These are phyloP conservation scores for Trypanosoma platydactyli DNA, from an alignment of 208 protist species.

Conservation along the genomic window DNA sequence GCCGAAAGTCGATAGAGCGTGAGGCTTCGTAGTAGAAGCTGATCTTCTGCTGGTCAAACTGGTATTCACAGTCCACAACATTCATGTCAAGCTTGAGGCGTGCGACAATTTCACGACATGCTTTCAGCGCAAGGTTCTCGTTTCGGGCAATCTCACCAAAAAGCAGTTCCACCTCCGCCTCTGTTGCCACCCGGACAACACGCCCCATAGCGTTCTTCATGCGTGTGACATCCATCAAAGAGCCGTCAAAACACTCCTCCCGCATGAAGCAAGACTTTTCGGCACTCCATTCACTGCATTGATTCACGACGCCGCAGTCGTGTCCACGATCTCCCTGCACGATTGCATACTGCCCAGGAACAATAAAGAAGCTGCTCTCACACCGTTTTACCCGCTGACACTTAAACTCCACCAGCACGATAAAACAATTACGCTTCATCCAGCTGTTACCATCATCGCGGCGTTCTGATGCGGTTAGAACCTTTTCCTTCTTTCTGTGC, in stretches of 20 bases:
- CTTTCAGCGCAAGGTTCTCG: conserved; percentile 68
- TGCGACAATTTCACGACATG: conserved; percentile 56
- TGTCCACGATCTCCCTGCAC: conserved; percentile 81
- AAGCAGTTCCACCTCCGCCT: conserved; percentile 60
- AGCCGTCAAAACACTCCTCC: conserved; percentile 30
- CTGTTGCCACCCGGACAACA: conserved; percentile 62
- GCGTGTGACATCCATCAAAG: conserved; percentile 28
- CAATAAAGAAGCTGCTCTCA: conserved; percentile 31
- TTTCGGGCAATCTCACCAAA: conserved; percentile 56
- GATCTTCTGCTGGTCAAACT: conserved; percentile 89
- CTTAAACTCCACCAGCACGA: conserved; percentile 83
- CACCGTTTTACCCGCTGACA: conserved; percentile 61
- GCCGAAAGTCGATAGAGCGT: conserved; percentile 70
- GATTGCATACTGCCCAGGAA: conserved; percentile 64
- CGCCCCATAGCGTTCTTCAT: conserved; percentile 35
- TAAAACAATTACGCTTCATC: conserved; percentile 39
- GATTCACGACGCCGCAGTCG: conserved; percentile 75
- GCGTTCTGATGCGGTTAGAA: not conserved
- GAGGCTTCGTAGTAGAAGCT: conserved; percentile 85
- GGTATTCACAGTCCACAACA: conserved; percentile 86
- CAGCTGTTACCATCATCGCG: conserved; percentile 8
- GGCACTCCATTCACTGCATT: conserved; percentile 50
- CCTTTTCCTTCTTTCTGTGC: not conserved
- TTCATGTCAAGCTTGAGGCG: conserved; percentile 64
- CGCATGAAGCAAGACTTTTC: conserved; percentile 27